phyloP scores from a whole-genome alignment of 495 filamentous ascomycete species.

The Rhizodiscina lignyota region DNA sequence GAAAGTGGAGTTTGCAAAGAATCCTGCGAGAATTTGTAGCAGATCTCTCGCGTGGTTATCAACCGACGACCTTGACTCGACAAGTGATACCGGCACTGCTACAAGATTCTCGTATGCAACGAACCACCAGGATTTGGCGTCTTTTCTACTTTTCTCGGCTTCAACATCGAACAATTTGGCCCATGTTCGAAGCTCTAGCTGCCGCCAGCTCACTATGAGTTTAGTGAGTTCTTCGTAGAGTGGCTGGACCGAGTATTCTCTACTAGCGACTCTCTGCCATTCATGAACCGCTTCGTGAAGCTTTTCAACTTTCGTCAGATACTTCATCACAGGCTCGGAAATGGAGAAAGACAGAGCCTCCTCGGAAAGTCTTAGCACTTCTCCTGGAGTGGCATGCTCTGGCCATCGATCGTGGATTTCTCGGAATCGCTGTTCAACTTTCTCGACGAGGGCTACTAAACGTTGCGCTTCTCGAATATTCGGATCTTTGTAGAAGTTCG shows the following conservation, averaged over 20 bases:
- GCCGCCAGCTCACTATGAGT: constrained; percentile 69
- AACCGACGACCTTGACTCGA: constrained; percentile 29
- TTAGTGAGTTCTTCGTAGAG: constrained; percentile 61
- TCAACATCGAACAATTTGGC: constrained; percentile 78
- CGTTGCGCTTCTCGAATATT: constrained; percentile 60
- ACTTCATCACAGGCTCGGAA: constrained; percentile 70
- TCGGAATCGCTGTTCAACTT: constrained; percentile 49
- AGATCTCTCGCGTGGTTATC: constrained; percentile 46
- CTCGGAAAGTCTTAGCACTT: constrained; percentile 58
- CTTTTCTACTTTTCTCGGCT: constrained; percentile 49
- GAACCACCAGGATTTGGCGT: constrained; percentile 90
- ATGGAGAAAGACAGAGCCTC: constrained; percentile 58
- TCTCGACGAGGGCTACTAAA: constrained; percentile 45
- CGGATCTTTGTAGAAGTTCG: constrained; percentile 79
- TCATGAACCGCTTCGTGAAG: constrained; percentile 69
- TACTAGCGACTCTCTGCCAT: constrained; percentile 84
- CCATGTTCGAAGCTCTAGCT: constrained; percentile 85
- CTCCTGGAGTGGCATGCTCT: constrained; percentile 55
- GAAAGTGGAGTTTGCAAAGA: constrained; percentile 54
- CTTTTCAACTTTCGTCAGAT: constrained; percentile 69
- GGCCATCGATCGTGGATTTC: constrained; percentile 55
- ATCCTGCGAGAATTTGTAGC: constrained; percentile 52
- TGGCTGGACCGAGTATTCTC: constrained; percentile 47
- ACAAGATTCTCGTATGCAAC: constrained; percentile 80
- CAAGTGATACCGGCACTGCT: constrained; percentile 48